Evolutionary conservation across 768 basidiomycete species (phyloP), one percentile per base, ranked within the genome.

Genomic region (Leccinum arenicola): DNA sequence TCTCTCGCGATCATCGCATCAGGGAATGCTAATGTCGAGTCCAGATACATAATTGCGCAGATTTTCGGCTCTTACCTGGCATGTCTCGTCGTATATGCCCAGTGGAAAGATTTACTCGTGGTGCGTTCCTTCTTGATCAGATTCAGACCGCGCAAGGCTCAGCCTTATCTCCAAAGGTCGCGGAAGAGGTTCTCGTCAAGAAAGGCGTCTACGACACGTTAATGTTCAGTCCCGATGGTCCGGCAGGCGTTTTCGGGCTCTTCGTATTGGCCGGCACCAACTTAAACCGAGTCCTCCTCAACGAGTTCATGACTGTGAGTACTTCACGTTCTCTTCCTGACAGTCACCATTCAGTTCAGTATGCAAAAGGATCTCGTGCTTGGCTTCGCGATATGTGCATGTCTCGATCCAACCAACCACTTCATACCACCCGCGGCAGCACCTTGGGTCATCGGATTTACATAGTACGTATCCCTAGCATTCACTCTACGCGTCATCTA

Each of bases 51-150:
- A 59, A 45, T 80, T 12, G 81, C 86, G 0, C 89, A 91, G 66
- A 78, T 87, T 60, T 61, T 87, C 4, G 89, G 88, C 5, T 84
- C 79, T 12, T 88, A 84, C 62, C 69, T 89, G 61, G 88, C 85
- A 0, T 82, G 80, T 56, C 72, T 87, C 40, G 59, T 85, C 50
- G 68, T 86, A 52, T 89, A 89, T 66, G 76, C 77, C 6, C 85
- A 89, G 63, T 91, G 85, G 75, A 80, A 80, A 60, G 74, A 80
- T 49, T 57, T 79, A 51, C 76, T 90, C 38, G 63, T 70, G 51
- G 82, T 82, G 61, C 45, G 71, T 61, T 81, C 72, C 3, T 69
- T 85, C 29, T 73, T 77, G 43, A 81, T 84, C 63, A 63, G 69
- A 63, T 62, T 80, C 48, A 35, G n/a, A 43, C 14, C 23, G 36